Evolutionary conservation across 768 basidiomycete species (phyloP).

Genomic region (Hygrophorus pudorinus): DNA sequence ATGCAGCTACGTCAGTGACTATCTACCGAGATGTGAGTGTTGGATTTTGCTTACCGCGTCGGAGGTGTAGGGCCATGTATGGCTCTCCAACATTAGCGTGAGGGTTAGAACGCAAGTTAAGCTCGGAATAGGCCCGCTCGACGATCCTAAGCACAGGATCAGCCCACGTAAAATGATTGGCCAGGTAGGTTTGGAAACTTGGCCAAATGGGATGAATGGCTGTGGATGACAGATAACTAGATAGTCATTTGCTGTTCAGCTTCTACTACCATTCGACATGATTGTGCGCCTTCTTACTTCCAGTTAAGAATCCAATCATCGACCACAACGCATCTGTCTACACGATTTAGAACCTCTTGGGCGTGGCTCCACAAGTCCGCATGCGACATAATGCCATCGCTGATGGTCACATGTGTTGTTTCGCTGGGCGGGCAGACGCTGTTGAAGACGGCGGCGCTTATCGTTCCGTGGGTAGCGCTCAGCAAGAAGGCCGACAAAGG

Average conservation of each 20-base stretch:
- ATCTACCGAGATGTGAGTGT: background rate
- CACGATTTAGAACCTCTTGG: conserved; percentile 18
- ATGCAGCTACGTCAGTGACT: background rate
- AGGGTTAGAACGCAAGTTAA: conserved; percentile 21
- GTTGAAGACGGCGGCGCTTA: conserved; percentile 27
- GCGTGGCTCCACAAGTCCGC: conserved; percentile 30
- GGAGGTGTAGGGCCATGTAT: conserved; percentile 39
- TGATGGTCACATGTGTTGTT: conserved; percentile 24
- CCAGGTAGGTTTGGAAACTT: conserved; percentile 27
- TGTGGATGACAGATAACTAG: conserved; percentile 25
- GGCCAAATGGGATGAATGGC: conserved; percentile 32
- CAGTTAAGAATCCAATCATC: conserved; percentile 36
- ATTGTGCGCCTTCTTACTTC: conserved; percentile 20
- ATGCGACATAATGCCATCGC: conserved; percentile 5
- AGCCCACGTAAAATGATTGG: conserved; percentile 33
- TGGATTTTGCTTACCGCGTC: conserved; percentile 23
- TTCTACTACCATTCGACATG: background rate
- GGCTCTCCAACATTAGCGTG: conserved; percentile 20
- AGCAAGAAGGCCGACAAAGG: conserved; percentile 35
- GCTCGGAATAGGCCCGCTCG: conserved; percentile 22
- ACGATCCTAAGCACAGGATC: conserved; percentile 22
- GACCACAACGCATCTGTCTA: conserved; percentile 32
- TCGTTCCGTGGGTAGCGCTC: conserved; percentile 27
- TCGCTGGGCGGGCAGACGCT: conserved; percentile 30
- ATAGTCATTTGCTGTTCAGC: background rate